phyloP scores from a whole-genome alignment of 805 yeast genomes.

The Grigorovia transvaalensis region DNA sequence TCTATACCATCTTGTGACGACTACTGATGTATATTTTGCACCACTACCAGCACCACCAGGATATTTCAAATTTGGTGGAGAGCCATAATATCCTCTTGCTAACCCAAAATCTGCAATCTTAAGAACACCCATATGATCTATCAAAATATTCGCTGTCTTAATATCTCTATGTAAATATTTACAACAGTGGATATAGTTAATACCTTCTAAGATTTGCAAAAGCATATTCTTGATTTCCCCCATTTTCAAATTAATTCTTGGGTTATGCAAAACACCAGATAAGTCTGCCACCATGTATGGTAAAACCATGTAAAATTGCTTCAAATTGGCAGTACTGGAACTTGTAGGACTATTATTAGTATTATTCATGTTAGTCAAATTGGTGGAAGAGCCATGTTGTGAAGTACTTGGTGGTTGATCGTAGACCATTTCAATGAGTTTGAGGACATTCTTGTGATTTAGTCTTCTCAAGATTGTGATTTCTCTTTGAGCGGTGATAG shows the following conservation, averaged over 20 bases:
- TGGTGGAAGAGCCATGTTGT: neutral
- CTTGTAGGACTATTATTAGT: neutral
- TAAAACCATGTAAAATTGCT: conserved; percentile 69
- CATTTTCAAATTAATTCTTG: conserved; percentile 46
- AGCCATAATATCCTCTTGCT: conserved; percentile 65
- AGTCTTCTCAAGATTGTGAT: conserved; percentile 69
- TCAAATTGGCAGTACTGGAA: conserved; percentile 4
- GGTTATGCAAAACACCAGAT: conserved; percentile 81
- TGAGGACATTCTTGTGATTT: conserved; percentile 61
- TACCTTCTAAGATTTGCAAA: conserved; percentile 67
- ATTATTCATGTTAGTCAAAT: neutral
- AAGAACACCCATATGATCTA: conserved; percentile 64
- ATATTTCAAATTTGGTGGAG: conserved; percentile 39
- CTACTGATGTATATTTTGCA: conserved; percentile 49
- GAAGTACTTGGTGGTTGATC: conserved; percentile 30
- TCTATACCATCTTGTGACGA: conserved; percentile 95
- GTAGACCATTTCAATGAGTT: conserved; percentile 68
- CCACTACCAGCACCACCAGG: conserved; percentile 37
- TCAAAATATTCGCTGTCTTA: conserved; percentile 88
- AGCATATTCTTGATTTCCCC: conserved; percentile 76
- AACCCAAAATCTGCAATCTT: conserved; percentile 95
- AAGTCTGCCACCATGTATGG: conserved; percentile 91
- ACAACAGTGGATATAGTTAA: conserved; percentile 58
- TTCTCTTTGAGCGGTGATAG: conserved; percentile 91
- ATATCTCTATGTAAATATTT: conserved; percentile 77